Base-by-base conservation (phyloP, 768 basidiomycete species). In the Russula emetica region DNA sequence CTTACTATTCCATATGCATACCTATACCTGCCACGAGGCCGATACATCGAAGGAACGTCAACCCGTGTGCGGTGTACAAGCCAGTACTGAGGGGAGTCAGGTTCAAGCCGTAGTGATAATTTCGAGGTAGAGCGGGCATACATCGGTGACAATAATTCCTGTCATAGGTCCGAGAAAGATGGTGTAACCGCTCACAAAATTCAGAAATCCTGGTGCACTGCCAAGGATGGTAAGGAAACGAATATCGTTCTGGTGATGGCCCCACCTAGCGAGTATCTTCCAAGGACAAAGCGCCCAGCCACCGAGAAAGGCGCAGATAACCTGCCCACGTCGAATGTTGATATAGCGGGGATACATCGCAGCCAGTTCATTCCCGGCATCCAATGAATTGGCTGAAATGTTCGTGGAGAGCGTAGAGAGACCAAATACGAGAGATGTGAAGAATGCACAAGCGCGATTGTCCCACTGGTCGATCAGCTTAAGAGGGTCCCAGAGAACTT, bases 151-250 rank as follows among this genome's bases (percentile, higher is more conserved):
- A 77, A 87, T 82, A 55, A 94, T 85, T 32, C 87, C 89, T 32
- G 87, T 85, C 67, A 96, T 87, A 0, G 93, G 93, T 0, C 90
- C 90, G 26, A 95, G 77, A 72, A 96, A 91, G 28, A 94, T 85
- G 0, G 90, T 87, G 70, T 92, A 94, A 2, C 90, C 91, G 30
- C 80, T 82, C 85, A 92, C 88, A 74, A 93, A 92, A 13, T 77
- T 77, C 69, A 92, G 71, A 74, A 92, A 92, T 0, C 84, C 83
- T 26, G 83, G 77, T 0, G 87, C 90, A 38, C 75, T 75, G 64
- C 5, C 22, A 16, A 60, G 24, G 45, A 22, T 22, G 24, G 24
- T 49, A 22, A 34, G 44, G 8, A 5, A 36, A n/a, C 28, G 9
- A 54, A 60, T 14, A 69, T 50, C 36, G 69, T 67, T 2, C 64